These are phyloP conservation scores for Phytophthora podocarpi DNA, from an alignment of 352 stramenopile species.

Conservation along the genomic window DNA sequence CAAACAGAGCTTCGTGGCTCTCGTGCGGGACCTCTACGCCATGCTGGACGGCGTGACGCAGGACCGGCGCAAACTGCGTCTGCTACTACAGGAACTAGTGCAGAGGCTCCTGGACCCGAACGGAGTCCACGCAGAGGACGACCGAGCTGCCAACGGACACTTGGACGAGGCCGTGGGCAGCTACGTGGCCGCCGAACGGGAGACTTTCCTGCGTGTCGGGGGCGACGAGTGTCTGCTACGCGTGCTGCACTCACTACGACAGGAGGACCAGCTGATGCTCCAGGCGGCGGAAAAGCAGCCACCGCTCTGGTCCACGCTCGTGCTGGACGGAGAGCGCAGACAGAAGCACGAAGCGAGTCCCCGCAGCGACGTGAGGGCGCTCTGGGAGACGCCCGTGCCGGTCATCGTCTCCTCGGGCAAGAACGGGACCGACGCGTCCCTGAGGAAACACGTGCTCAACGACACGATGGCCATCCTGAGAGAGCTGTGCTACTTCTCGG, in stretches of 20 bases:
- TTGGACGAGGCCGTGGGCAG: constrained; percentile 30
- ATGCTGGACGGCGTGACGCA: constrained; percentile 49
- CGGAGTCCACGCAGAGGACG: constrained; percentile 45
- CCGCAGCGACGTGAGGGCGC: constrained; percentile 56
- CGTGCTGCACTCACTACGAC: constrained; percentile 68
- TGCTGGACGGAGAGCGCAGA: constrained; percentile 38
- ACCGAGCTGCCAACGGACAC: constrained; percentile 6
- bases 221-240: constrained; percentile 78
- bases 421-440: constrained; percentile 48
- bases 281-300: constrained; percentile 10
- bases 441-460: constrained; percentile 65
- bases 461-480: constrained; percentile 81
- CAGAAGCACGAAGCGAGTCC: constrained; percentile 36
- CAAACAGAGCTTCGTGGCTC: constrained; percentile 49
- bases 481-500: constrained; percentile 86
- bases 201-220: constrained; percentile 73
- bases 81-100: constrained; percentile 73
- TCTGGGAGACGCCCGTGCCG: constrained; percentile 58
- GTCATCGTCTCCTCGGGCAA: constrained; percentile 39
- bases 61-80: constrained; percentile 61
- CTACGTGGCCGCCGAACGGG: constrained; percentile 56
- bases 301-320: constrained; percentile 34
- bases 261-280: constrained; percentile 48
- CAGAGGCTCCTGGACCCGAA: constrained; percentile 74
- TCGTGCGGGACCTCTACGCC: constrained; percentile 77